phyloP scores from a whole-genome alignment of 108 stramenopile species.

The Skeletonema grethae region DNA sequence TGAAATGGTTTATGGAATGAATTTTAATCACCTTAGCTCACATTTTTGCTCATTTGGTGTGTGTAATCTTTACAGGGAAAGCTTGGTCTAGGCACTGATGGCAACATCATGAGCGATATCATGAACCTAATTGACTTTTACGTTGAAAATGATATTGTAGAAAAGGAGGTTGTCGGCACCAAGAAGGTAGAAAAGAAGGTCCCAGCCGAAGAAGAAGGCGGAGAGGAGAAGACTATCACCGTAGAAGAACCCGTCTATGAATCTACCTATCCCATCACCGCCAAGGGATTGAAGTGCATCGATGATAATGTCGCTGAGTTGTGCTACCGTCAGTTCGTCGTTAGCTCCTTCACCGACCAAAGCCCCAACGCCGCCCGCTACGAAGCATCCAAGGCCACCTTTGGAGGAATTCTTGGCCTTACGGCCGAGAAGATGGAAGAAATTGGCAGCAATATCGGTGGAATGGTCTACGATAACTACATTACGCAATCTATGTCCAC shows the following conservation, averaged over 20 bases:
- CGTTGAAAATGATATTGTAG: slow-evolving; percentile 77
- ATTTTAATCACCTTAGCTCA: not conserved
- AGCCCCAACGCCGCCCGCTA: slow-evolving; percentile 73
- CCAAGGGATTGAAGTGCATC: slow-evolving; percentile 58
- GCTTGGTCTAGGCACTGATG: slow-evolving; percentile 83
- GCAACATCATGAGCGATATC: slow-evolving; percentile 87
- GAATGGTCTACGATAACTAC: slow-evolving; percentile 88
- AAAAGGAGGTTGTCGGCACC: slow-evolving; percentile 67
- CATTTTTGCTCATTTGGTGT: not conserved
- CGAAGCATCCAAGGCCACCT: slow-evolving; percentile 65
- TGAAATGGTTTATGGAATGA: not conserved
- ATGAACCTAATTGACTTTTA: slow-evolving; percentile 90
- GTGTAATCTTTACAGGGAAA: slow-evolving; percentile 53
- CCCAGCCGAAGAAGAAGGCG: slow-evolving; percentile 51
- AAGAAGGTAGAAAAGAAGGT: slow-evolving; percentile 71
- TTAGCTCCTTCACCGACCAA: slow-evolving; percentile 80
- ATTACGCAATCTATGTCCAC: slow-evolving; percentile 73
- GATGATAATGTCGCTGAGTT: slow-evolving; percentile 76
- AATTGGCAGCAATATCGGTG: slow-evolving; percentile 77
- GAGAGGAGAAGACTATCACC: slow-evolving; percentile 53
- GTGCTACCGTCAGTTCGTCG: slow-evolving; percentile 86
- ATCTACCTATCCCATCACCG: slow-evolving; percentile 84
- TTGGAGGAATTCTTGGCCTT: slow-evolving; percentile 88
- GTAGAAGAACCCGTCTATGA: slow-evolving; percentile 73
- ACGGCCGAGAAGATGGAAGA: slow-evolving; percentile 73